These are phyloP conservation scores for Ophiocordyceps camponoti-leonardi DNA, from an alignment of 2,329 filamentous ascomycete species.

Conservation along the genomic window DNA sequence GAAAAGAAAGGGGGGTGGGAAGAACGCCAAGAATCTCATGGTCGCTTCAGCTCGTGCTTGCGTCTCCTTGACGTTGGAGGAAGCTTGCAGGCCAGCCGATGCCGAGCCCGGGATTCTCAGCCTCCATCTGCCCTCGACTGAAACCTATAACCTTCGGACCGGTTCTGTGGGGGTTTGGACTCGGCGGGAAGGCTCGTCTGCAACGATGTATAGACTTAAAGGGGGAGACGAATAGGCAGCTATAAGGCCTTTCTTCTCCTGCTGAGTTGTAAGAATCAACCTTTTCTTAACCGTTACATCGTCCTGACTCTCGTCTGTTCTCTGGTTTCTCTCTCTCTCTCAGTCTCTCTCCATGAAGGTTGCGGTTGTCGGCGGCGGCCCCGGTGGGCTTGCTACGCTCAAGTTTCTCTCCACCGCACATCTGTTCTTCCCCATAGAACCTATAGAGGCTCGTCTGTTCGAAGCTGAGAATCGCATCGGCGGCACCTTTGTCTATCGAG, in stretches of 20 bases:
- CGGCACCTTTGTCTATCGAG: slow-evolving; percentile 27
- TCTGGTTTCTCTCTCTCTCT: background rate
- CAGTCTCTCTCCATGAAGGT: slow-evolving; percentile 20
- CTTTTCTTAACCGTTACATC: background rate
- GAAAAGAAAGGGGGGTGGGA: too few species aligned
- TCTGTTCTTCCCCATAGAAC: slow-evolving; percentile 16
- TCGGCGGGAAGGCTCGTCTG: too few species aligned
- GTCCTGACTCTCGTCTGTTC: background rate
- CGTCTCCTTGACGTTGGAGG: too few species aligned
- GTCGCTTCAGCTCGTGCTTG: background rate
- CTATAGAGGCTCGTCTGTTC: slow-evolving; percentile 25
- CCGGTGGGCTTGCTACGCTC: slow-evolving; percentile 22
- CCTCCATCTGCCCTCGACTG: background rate
- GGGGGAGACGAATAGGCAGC: too few species aligned
- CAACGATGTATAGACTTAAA: too few species aligned
- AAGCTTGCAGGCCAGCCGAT: too few species aligned
- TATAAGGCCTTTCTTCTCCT: too few species aligned
- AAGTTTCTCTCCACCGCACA: slow-evolving; percentile 21
- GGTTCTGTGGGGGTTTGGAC: too few species aligned
- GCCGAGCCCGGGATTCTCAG: background rate
- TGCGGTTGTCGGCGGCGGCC: slow-evolving; percentile 25
- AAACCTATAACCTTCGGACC: background rate
- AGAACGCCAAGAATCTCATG: background rate
- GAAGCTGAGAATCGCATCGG: slow-evolving; percentile 25
- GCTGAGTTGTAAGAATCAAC: background rate